Percentiles rank a stretch among this genome's conserved stretches.
Conservation (phyloP, 108 stramenopile genomes). For the Nitzschia sp. region DNA sequence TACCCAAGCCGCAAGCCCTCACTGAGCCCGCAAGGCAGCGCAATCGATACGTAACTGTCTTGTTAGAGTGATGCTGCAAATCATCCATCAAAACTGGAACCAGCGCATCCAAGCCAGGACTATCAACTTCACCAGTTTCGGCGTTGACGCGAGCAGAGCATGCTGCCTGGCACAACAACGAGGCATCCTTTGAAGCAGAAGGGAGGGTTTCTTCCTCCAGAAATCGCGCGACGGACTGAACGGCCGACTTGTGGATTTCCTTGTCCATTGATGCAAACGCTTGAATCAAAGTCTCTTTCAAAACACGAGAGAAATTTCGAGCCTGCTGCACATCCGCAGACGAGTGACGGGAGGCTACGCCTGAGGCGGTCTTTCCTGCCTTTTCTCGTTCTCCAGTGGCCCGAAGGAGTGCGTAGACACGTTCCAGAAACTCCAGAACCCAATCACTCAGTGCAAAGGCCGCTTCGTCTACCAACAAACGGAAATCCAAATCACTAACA, state of each 20-base stretch:
- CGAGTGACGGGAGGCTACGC: conserved; percentile 71
- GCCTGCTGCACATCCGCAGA: conserved; percentile 76
- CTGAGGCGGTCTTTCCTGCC: conserved; percentile 66
- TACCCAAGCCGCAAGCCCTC: conserved; percentile 57
- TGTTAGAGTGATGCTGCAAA: conserved; percentile 66
- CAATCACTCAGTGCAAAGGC: conserved; percentile 76
- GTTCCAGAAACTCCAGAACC: conserved; percentile 79
- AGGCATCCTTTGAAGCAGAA: conserved; percentile 78
- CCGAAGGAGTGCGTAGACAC: conserved; percentile 78
- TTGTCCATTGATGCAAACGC: conserved; percentile 83
- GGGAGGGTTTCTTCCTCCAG: conserved; percentile 77
- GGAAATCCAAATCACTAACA: conserved; percentile 33
- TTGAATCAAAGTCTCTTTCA: conserved; percentile 77
- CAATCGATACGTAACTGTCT: conserved; percentile 76
- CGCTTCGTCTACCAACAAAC: conserved; percentile 64
- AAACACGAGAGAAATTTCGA: conserved; percentile 75
- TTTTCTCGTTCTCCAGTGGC: conserved; percentile 87
- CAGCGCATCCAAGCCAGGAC: conserved; percentile 78
- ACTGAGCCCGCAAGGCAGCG: conserved; percentile 84
- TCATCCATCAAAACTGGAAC: conserved; percentile 69
- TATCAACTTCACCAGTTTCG: conserved; percentile 32
- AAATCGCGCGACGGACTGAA: conserved; percentile 67
- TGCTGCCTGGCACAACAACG: conserved; percentile 76
- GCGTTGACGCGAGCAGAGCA: conserved; percentile 46
- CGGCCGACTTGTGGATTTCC: conserved; percentile 56